Conservation (phyloP, 2,329 filamentous ascomycete species). For the Colletotrichum sp. region DNA sequence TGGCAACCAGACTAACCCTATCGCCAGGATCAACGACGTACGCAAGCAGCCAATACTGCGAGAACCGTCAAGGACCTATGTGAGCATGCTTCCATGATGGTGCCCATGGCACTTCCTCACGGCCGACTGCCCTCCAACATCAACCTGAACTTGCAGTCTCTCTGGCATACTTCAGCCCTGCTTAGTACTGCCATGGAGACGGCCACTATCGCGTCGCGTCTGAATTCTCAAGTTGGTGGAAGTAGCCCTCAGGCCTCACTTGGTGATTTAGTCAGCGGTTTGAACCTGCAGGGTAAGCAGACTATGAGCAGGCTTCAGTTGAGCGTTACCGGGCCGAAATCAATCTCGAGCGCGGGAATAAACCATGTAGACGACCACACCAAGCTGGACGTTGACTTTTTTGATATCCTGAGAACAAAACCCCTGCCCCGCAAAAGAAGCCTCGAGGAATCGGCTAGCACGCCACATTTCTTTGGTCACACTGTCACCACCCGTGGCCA, state of each 20-base stretch:
- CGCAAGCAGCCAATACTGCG: slow-evolving; percentile 76
- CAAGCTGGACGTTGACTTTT: slow-evolving; percentile 35
- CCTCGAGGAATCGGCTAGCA: background rate
- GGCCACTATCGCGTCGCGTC: slow-evolving; percentile 75
- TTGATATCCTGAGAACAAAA: slow-evolving; percentile 23
- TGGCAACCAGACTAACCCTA: background rate
- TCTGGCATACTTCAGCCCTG: slow-evolving; percentile 83
- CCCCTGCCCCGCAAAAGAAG: slow-evolving; percentile 12
- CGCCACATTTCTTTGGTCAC: slow-evolving; percentile 47
- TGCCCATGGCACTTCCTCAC: slow-evolving; percentile 74
- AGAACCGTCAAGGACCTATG: slow-evolving; percentile 73
- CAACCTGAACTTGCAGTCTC: slow-evolving; percentile 64
- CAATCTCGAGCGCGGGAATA: slow-evolving; percentile 22
- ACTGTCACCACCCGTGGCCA: slow-evolving; percentile 35
- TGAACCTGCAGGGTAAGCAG: slow-evolving; percentile 81
- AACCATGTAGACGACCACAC: slow-evolving; percentile 31
- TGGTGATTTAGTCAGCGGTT: slow-evolving; percentile 65
- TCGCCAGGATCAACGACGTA: slow-evolving; percentile 59
- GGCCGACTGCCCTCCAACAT: slow-evolving; percentile 60
- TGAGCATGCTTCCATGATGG: slow-evolving; percentile 75
- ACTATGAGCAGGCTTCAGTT: slow-evolving; percentile 78
- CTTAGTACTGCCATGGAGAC: slow-evolving; percentile 80
- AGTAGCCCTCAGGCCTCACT: slow-evolving; percentile 52
- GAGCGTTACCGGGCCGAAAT: slow-evolving; percentile 51
- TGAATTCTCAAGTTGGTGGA: slow-evolving; percentile 51